Base-by-base conservation (phyloP, 805 yeast genomes). In the Hyphopichia homilentoma region DNA sequence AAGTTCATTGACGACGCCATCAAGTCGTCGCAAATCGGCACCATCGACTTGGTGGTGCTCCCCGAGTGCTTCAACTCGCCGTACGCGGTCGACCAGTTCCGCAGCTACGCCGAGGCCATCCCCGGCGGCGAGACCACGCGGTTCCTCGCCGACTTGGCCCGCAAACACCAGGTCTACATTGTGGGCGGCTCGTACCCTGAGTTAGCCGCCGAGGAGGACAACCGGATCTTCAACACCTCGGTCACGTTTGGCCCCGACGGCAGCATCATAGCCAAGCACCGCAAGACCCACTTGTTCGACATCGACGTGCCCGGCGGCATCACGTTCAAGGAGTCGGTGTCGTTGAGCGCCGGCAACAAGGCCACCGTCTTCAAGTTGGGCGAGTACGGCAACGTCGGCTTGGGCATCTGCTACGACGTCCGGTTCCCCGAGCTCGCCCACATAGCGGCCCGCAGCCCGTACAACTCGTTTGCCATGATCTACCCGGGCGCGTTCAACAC, bases 1-100 rank as follows among this genome's bases (percentile, higher is more conserved):
- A 68, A 67, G 7, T 78, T 73, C 44, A 76, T 87, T 28, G 66
- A 68, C 15, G 75, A 73, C 35, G 97, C 97, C 1, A 58, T 61
- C 7, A 32, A 41, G 1, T 47, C 50, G 15, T 52, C 69, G 16
- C 54, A 50, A 24, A 44, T 56, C 22, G 66, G 64, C 2, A 50
- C 48, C 32, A 39, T 81, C 25, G 84, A 89, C 47, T 65, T 90
- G 25, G 75, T 93, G 7, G 86, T 93, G 43, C 65, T 93, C 20
- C 98, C 98, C 6, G 97, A 93, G 62, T 88, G 96, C 63, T 90
- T 89, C 75, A 93, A 90, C 57, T 85, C 96, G 1, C 97, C 97
- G 3, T 93, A 93, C 53, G 77, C 95, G 0, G 95, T 87, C 18
- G 75, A 76, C 37, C 82, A 89, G 40, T 93, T 93, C 59, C 76